Base-by-base conservation (phyloP, 306 rosid species). In the Purshia tridentata region DNA sequence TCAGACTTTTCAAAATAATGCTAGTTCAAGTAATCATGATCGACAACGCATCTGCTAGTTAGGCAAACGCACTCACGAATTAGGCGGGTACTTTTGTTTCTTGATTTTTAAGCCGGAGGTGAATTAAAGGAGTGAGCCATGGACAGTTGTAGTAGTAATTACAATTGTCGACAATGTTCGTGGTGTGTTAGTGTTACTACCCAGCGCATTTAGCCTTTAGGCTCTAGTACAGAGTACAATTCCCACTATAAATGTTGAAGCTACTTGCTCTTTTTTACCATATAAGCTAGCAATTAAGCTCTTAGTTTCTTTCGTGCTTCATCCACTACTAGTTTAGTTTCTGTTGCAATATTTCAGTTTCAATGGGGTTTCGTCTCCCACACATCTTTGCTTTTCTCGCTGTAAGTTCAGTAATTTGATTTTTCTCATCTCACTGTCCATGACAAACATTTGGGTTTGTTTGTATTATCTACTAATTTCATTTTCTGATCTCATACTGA, bases 81-180 rank as follows among this genome's bases (percentile, higher is more conserved):
- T n/a, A n/a, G n/a, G n/a, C n/a, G n/a, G n/a, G n/a, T n/a, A n/a
- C n/a, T n/a, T n/a, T n/a, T n/a, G n/a, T n/a, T n/a, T n/a, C n/a
- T n/a, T n/a, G n/a, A n/a, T n/a, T n/a, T n/a, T n/a, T n/a, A n/a
- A n/a, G n/a, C n/a, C n/a, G n/a, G n/a, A n/a, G n/a, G n/a, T 70
- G 66, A 60, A 41, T 48, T 68, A 3, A 72, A 52, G 80, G 8
- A 81, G 78, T 2, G 78, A 81, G 82, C 54, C 80, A 6, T 52
- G 52, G 87, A 75, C 91, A 86, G 93, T 87, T 89, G 90, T 76
- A 47, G 87, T 73, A 74, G 78, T 77, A 73, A 22, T n/a, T 9
- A 15, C 10, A 3, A 29, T 29, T 29, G 62, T 37, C 61, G 77
- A 74, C 51, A 60, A 75, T 54, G 35, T 11, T 2, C 85, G 84